Evolutionary conservation across 305 asterid genomes (phyloP), one percentile per base, ranked within the genome.

Genomic region (Caryopteris hybrid): DNA sequence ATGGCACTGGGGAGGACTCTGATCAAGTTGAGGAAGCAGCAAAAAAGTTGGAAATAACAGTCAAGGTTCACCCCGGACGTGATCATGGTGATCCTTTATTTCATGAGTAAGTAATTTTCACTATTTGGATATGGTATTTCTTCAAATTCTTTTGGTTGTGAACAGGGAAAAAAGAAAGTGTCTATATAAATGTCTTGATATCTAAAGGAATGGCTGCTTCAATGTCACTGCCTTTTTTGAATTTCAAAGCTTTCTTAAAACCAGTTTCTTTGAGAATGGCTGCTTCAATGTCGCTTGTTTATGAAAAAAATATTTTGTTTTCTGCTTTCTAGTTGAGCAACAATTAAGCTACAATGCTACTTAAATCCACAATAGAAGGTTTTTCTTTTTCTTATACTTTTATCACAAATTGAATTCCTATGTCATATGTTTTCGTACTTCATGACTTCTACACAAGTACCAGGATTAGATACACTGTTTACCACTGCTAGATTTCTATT

Each of bases 1-100:
- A 86, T 68, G 99, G 99, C 66, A 94, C 73, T 16, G 99, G 99
- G n/a, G 96, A 94, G 80, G 99, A 94, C 81, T 94, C 97, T 13
- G 78, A 69, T 65, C 84, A 88, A 80, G 84, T 94, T 65, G 73
- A 82, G 72, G 85, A 89, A 73, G 95, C 91, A 45, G 95, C 95
- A 0, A 71, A 76, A 60, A 81, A 80, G 34, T 81, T 94, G 77
- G 85, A 89, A 22, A 80, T 94, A 60, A 31, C 87, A 16, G 87
- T 91, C 71, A 78, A 78, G 69, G 97, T 91, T 70, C 76, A 89
- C 78, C 99, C 97, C 66, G 99, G 97, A 47, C 87, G 95, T 64
- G 99, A 94, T 86, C 99, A 94, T 62, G 96, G 86, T 2, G 97
- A 94, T 76, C 87, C 92, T 76, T 79, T 86, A 50, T 94, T 94